Evolutionary conservation across 176 grass and related monocot species (phyloP).

Genomic region (Triticum dicoccoides): DNA sequence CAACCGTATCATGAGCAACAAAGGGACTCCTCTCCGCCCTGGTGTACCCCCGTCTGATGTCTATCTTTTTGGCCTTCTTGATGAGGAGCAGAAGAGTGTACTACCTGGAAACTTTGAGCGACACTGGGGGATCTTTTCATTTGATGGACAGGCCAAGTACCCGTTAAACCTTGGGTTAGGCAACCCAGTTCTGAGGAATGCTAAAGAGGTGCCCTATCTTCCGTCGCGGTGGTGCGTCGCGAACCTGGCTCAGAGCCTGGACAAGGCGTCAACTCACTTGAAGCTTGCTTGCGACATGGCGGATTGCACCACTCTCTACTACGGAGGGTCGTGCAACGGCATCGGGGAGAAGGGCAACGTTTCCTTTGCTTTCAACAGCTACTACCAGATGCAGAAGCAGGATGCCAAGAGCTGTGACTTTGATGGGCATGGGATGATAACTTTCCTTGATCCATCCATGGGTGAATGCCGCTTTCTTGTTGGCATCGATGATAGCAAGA

Average conservation of each 20-base stretch:
- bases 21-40: constrained; percentile 80
- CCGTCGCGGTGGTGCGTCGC: constrained; percentile 81
- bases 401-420: constrained; percentile 81
- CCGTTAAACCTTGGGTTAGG: constrained; percentile 76
- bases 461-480: constrained; percentile 86
- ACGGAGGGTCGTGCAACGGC: constrained; percentile 78
- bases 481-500: constrained; percentile 57
- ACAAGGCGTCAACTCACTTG: constrained; percentile 57
- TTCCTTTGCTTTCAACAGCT: constrained; percentile 97
- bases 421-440: constrained; percentile 73
- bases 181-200: constrained; percentile 64
- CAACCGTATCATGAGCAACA: constrained; percentile 65
- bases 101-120: constrained; percentile 89
- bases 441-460: constrained; percentile 79
- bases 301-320: constrained; percentile 77
- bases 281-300: constrained; percentile 76
- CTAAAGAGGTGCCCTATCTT: constrained; percentile 78
- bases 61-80: constrained; percentile 89
- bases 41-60: constrained; percentile 72
- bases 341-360: constrained; percentile 83
- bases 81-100: constrained; percentile 79
- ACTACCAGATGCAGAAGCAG: constrained; percentile 91
- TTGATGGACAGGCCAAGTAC: constrained; percentile 96
- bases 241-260: constrained; percentile 50
- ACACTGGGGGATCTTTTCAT: constrained; percentile 94